Base-by-base conservation (phyloP, 345 rosid species). In the Citrus maxima region DNA sequence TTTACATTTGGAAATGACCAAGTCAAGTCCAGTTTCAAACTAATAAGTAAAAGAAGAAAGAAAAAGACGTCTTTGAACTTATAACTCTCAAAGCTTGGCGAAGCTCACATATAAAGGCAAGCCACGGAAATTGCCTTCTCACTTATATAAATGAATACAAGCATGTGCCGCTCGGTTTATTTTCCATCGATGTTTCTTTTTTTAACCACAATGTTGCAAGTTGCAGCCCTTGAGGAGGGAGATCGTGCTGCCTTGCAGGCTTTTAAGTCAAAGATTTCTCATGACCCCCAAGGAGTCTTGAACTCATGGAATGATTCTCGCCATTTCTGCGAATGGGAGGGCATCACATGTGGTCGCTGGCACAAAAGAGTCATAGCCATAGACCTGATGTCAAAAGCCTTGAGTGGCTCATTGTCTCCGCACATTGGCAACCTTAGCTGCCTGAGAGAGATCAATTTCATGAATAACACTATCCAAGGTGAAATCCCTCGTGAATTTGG, bases 231-330 rank as follows among this genome's bases (percentile, higher is more conserved):
- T 27, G 12, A 66, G 30, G 72, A 14, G 35, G 55, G 54, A 2
- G 79, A 67, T 24, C 37, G 2, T 6, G 49, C 7, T 30, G 63
- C 66, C 19, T 55, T 76, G 40, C 63, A 22, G 22, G 65, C 35
- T 14, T 22, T 76, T 51, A 76, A 67, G 34, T 42, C 72, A 6
- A 25, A 6, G 24, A 66, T 66, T 12, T 40, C 0, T 27, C 6
- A 54, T n/a, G 79, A 25, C 40, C 76, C 72, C 3, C 32, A 56
- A 59, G 55, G 19, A 2, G 34, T 60, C 30, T 63, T 81, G 56
- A 22, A 38, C 32, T 81, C 82, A 3, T 84, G 83, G 84, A 84
- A 81, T 40, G 32, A 79, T 56, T 75, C 87, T 30, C 2, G 18
- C 30, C 77, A 58, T 12, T 55, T 77, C 5, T 84, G 87, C 63